Evolutionary conservation across 495 filamentous ascomycete species (phyloP).

Genomic region (Choiromyces venosus): DNA sequence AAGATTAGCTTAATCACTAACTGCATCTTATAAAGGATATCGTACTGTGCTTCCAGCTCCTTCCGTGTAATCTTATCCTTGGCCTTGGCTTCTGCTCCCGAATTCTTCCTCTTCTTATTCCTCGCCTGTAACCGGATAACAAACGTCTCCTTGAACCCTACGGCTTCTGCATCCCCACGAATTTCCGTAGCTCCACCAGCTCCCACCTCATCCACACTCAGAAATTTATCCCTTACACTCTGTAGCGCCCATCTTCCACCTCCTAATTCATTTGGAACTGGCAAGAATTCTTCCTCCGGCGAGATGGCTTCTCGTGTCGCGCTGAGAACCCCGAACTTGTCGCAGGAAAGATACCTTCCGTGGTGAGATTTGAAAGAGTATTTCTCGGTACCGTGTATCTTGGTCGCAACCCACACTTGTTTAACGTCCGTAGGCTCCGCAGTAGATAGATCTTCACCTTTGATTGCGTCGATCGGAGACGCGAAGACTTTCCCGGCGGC

Average conservation of each 20-base stretch:
- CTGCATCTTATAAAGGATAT: conserved; percentile 34
- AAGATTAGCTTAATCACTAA: neutral
- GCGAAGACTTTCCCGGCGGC: conserved; percentile 77
- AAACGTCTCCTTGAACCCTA: conserved; percentile 69
- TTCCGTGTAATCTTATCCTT: conserved; percentile 76
- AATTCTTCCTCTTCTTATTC: conserved; percentile 71
- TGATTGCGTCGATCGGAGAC: conserved; percentile 70
- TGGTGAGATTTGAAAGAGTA: conserved; percentile 82
- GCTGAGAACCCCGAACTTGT: conserved; percentile 70
- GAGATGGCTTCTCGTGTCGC: conserved; percentile 75
- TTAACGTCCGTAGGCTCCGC: conserved; percentile 91
- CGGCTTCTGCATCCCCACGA: conserved; percentile 67
- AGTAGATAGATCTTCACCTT: conserved; percentile 67
- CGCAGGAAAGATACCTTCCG: conserved; percentile 81
- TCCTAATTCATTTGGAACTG: conserved; percentile 21
- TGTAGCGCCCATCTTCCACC: conserved; percentile 40
- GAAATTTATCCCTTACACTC: conserved; percentile 42
- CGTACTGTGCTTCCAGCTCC: conserved; percentile 65
- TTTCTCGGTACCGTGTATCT: conserved; percentile 60
- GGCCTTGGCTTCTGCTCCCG: conserved; percentile 67
- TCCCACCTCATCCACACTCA: conserved; percentile 41
- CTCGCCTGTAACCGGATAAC: conserved; percentile 89
- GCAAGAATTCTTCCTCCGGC: conserved; percentile 67
- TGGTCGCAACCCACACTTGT: conserved; percentile 90
- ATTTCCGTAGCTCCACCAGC: conserved; percentile 50